Base-by-base conservation (phyloP, 176 grass and related monocot genomes). In the Microstegium vimineum region DNA sequence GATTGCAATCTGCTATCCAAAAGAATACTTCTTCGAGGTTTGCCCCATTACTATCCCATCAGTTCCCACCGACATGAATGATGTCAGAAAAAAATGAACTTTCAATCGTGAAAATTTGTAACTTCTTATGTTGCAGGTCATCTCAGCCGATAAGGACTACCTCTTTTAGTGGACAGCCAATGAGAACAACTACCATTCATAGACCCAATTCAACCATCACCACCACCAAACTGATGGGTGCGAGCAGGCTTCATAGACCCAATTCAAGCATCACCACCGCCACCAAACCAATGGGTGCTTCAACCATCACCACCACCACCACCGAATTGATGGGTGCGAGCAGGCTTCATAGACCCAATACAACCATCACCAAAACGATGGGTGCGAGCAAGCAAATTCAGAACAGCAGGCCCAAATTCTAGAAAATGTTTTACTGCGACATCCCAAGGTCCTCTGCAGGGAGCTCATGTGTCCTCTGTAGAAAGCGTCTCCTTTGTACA, bases 1-100 rank as follows among this genome's bases (percentile, higher is more conserved):
- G 90, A 77, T 74, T 93, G 73, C 77, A 90, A 40, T 59, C 85
- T 81, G 43, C 81, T 75, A 80, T 90, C 47, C 83, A 74, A 41
- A 90, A 69, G 83, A 90, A 90, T 8, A 82, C 16, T n/a, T 10
- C 78, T 25, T 10, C 56, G 30, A 90, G 88, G 88, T 90, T 77
- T 82, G 88, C 65, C 60, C 18, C 5, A 30, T 57, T 26, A 71
- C 45, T 78, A 9, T 33, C 5, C 32, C 20, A 11, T 54, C 20
- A 49, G 54, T 59, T 3, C 54, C 23, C 22, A 51, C 12, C 3
- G 62, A 34, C 16, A 62, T 66, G n/a, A 40, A 7, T 20, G 16
- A 15, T 61, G 62, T 43, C 25, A 11, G 5, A 17, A 75, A 15
- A 74, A 49, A 78, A 32, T 18, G 8, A 17, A n/a, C 33, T 35